Base-by-base conservation (phyloP, 208 protist species). In the Angomonas deanei region DNA sequence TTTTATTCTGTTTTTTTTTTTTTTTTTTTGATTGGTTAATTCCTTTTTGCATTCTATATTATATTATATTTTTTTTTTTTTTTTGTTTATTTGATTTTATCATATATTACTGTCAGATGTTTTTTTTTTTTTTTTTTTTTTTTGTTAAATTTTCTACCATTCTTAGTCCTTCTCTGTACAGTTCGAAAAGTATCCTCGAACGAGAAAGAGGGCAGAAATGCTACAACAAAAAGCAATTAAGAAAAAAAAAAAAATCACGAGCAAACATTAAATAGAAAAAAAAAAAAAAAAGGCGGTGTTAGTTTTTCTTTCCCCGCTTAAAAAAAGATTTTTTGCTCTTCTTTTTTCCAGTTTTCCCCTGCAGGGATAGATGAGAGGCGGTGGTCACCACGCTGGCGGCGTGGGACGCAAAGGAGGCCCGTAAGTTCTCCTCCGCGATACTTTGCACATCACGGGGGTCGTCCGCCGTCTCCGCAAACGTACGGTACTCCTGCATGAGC, bases 401-500 rank as follows among this genome's bases (percentile, higher is more conserved):
- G 47, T 71, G 66, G 27, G 79, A 85, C 3, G 78, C 84, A 63
- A 93, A 93, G 1, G 87, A 93, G 79, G 89, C 86, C 53, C 87
- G 87, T 72, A 93, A 47, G 32, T 93, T 81, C 68, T 94, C 88
- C 62, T 86, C 78, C 17, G 81, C 84, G 38, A 94, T 91, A 23
- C 68, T 78, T 59, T 80, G 67, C 8, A 85, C 70, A 53, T 72
- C 74, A 36, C 84, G 77, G 31, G 72, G 56, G 50, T 91, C 84
- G 26, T 68, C 68, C 27, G 33, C 71, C 4, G 70, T 38, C 26
- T 74, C 70, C 1, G 80, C 86, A 46, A 91, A 86, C 42, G 61
- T 74, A 49, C 76, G 57, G 82, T 91, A 91, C 75, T 89, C 88
- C 48, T 78, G 72, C 28, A 56, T 64, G 50, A 76, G 64, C 61